A percentile compares a stretch with the other conserved stretches of the same genome.
Conservation (phyloP, 306 rosid genomes). For the Ceratonia siliqua region DNA sequence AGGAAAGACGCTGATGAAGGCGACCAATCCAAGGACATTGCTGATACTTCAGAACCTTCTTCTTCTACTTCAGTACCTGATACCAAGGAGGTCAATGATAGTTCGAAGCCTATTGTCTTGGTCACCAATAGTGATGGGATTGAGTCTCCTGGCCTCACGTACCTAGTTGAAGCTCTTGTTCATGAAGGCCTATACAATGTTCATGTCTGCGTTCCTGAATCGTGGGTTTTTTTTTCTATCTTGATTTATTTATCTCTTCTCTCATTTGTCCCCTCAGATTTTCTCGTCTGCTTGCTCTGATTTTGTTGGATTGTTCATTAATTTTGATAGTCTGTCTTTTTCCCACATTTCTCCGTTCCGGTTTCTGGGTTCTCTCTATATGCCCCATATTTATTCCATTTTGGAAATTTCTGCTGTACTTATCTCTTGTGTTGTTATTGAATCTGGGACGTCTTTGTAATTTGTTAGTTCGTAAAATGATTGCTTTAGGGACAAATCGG, state of each 20-base stretch:
- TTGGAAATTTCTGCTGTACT: not conserved
- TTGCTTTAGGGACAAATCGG: constrained; percentile 84
- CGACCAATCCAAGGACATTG: constrained; percentile 45
- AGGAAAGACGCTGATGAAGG: constrained; percentile 41
- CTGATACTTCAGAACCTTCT: constrained; percentile 41
- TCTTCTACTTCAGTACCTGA: constrained; percentile 45
- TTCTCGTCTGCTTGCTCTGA: not conserved
- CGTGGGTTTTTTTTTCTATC: constrained; percentile 60
- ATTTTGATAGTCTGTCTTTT: not conserved
- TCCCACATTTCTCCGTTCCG: not conserved
- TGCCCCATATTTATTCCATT: not conserved
- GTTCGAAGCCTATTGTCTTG: constrained; percentile 68
- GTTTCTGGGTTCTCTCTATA: not conserved
- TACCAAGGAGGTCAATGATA: constrained; percentile 27
- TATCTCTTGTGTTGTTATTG: constrained; percentile 18
- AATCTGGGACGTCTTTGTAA: constrained; percentile 33
- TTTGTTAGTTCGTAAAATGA: constrained; percentile 47
- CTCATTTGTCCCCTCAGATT: not conserved
- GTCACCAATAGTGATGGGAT: constrained; percentile 79
- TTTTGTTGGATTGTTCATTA: not conserved
- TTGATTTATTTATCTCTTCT: not conserved
- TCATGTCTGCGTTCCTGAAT: constrained; percentile 96
- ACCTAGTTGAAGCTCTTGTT: constrained; percentile 81
- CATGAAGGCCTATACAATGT: constrained; percentile 74
- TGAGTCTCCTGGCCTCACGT: constrained; percentile 77